These are phyloP conservation scores for Thielaviopsis punctulata DNA, from an alignment of 2,329 filamentous ascomycete species.

Conservation along the genomic window DNA sequence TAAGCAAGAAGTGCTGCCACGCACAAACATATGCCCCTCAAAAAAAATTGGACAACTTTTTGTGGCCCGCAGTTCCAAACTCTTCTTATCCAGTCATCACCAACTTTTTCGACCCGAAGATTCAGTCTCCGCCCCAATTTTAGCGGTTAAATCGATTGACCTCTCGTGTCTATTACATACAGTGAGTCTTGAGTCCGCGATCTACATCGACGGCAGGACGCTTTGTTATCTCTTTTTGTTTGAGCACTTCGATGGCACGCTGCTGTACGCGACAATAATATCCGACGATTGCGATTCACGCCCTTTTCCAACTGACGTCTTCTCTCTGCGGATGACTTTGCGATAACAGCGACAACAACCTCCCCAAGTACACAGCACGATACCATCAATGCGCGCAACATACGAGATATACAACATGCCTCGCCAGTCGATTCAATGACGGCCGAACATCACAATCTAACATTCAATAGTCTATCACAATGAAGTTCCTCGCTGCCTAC, in stretches of 20 bases:
- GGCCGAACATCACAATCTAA: neutral
- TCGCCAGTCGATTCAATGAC: neutral
- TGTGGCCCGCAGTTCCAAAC: slow-evolving; percentile 5
- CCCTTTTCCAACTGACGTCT: neutral
- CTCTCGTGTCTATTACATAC: slow-evolving; percentile 55
- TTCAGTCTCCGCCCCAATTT: slow-evolving; percentile 93
- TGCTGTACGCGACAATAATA: neutral
- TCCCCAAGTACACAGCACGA: neutral
- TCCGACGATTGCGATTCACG: neutral
- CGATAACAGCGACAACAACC: neutral
- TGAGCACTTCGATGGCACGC: neutral
- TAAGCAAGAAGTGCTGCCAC: neutral
- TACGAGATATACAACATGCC: neutral
- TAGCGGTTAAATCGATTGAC: slow-evolving; percentile 99
- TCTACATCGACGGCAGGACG: neutral
- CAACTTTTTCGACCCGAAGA: slow-evolving; percentile 56
- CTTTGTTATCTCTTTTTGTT: neutral
- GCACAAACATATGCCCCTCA: neutral
- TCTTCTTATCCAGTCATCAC: slow-evolving; percentile 11
- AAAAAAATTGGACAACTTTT: slow-evolving; percentile 5
- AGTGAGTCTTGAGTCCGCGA: slow-evolving; percentile 19
- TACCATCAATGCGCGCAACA: neutral
- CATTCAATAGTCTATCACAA: slow-evolving; percentile 36
- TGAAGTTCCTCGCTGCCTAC: slow-evolving; percentile 99
- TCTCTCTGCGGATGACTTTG: neutral